Conservation (phyloP, 2,329 filamentous ascomycete species). For the Aspergillus tubingensis region DNA sequence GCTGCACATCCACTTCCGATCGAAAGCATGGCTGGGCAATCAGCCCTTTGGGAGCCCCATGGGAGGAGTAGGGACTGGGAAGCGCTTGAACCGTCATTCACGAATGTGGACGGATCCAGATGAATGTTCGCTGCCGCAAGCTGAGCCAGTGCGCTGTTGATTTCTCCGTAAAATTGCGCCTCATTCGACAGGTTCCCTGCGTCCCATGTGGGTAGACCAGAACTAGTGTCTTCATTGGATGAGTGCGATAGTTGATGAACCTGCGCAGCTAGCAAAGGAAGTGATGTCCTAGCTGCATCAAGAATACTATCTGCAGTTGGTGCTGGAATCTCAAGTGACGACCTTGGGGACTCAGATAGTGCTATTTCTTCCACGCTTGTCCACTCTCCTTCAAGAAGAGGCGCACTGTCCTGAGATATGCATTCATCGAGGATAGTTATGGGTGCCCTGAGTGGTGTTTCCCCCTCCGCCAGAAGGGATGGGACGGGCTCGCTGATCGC, state of each 20-base stretch:
- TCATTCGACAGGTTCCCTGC: not conserved
- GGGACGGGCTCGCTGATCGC: conserved; percentile 12
- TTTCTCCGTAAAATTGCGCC: not conserved
- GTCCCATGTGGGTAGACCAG: conserved; percentile 5
- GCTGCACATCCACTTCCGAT: not conserved
- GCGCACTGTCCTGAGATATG: not conserved
- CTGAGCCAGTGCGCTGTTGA: conserved; percentile 4
- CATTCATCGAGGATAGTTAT: conserved; percentile 4
- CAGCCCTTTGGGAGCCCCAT: conserved; percentile 1
- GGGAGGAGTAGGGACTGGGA: conserved; percentile 5
- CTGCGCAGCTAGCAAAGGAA: conserved; percentile 12
- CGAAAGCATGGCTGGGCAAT: not conserved
- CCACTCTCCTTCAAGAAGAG: conserved; percentile 10
- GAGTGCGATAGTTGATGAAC: conserved; percentile 5
- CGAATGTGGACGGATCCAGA: conserved; percentile 8
- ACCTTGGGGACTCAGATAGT: conserved; percentile 5
- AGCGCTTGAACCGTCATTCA: not conserved
- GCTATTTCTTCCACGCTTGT: not conserved
- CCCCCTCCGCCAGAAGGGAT: conserved; percentile 1
- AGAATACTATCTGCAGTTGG: conserved; percentile 5
- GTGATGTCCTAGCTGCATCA: conserved; percentile 1
- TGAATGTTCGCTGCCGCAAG: not conserved
- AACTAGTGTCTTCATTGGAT: conserved; percentile 1
- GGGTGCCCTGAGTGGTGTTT: not conserved
- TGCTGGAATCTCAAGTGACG: conserved; percentile 6